Evolutionary conservation across 2,329 filamentous ascomycete species (phyloP).

Genomic region (Leptographium radiaticola): DNA sequence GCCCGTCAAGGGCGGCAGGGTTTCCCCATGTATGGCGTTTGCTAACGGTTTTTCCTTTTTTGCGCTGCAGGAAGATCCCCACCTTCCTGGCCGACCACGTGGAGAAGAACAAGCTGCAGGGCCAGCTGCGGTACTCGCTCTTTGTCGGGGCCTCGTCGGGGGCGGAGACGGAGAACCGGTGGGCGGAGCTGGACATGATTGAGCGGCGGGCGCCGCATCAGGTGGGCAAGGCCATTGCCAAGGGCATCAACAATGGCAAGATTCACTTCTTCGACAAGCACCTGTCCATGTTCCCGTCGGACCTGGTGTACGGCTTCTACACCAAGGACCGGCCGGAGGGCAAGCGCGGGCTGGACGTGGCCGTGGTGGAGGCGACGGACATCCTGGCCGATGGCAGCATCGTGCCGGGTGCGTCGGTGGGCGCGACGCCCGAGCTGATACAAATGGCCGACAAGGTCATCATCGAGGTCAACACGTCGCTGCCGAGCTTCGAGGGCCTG

Average conservation of each 20-base stretch:
- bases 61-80: constrained; percentile 57
- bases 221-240: constrained; percentile 80
- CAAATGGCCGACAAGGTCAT: constrained; percentile 92
- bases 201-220: constrained; percentile 74
- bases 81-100: constrained; percentile 78
- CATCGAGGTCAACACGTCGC: constrained; percentile 80
- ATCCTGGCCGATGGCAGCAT: constrained; percentile 85
- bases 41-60: not conserved
- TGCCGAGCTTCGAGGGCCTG: constrained; percentile 73
- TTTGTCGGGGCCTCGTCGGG: constrained; percentile 87
- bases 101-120: constrained; percentile 73
- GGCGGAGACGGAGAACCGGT: constrained; percentile 81
- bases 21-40: no score
- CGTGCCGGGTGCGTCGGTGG: constrained; percentile 74
- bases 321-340: constrained; percentile 65
- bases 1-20: no score
- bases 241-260: constrained; percentile 76
- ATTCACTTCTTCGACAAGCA: constrained; percentile 95
- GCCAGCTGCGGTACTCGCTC: constrained; percentile 71
- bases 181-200: constrained; percentile 86
- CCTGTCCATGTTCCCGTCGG: constrained; percentile 80
- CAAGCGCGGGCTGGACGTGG: constrained; percentile 65
- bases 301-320: constrained; percentile 78
- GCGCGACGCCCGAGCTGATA: constrained; percentile 71
- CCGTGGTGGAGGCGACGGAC: constrained; percentile 72